Evolutionary conservation across 1,139 yeast genomes (phyloP).

Genomic region (Blastobotrys serpentis): DNA sequence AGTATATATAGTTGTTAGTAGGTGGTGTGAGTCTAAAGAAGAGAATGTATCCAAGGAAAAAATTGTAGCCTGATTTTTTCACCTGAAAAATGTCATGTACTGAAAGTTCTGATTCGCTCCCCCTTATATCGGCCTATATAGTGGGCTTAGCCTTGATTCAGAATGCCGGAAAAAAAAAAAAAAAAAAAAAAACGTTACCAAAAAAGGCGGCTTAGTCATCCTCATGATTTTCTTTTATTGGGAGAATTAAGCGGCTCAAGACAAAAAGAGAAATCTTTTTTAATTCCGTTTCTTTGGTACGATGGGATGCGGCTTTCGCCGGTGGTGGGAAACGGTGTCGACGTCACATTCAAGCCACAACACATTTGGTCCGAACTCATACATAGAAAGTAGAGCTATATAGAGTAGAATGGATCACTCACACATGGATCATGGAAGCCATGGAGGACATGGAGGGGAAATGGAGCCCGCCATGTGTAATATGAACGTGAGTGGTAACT

Average conservation of each 20-base stretch:
- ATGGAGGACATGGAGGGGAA: slow-evolving; percentile 24
- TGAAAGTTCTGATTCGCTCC: not conserved
- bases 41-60: too few relatives aligned
- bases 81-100: not conserved
- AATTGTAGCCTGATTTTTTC: not conserved
- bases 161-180: not conserved
- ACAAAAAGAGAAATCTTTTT: not conserved
- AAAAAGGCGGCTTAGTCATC: not conserved
- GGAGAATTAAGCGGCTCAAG: not conserved
- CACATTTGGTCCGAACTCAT: not conserved
- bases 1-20: not conserved
- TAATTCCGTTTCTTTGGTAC: not conserved
- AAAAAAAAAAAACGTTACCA: not conserved
- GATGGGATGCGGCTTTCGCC: not conserved
- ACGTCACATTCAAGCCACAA: too few relatives aligned
- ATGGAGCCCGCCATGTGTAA: slow-evolving; percentile 48
- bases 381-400: not conserved
- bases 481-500: slow-evolving; percentile 46
- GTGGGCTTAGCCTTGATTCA: not conserved
- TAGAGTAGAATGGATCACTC: slow-evolving; percentile 22
- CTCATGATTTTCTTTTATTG: too few relatives aligned
- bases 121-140: not conserved
- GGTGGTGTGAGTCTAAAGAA: too few relatives aligned
- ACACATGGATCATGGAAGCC: slow-evolving; percentile 31
- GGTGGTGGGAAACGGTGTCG: too few relatives aligned